phyloP scores from a whole-genome alignment of 2,329 filamentous ascomycete genomes.

The Diaporthe humulicola region DNA sequence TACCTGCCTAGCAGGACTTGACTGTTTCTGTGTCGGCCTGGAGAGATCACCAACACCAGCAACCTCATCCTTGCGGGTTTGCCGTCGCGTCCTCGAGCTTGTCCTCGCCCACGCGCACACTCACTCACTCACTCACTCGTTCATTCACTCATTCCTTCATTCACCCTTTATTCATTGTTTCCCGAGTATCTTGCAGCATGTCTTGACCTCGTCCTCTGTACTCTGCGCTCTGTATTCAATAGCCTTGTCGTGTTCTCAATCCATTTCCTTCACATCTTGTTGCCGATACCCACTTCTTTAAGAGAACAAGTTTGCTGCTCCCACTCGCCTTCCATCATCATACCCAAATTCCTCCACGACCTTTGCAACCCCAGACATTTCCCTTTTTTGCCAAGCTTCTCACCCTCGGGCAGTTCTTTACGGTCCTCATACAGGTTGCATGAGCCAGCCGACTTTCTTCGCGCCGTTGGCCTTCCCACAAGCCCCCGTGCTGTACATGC shows the following conservation, averaged over 20 bases:
- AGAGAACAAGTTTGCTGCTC: not conserved
- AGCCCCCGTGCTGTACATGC: not conserved
- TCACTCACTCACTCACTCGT: not conserved
- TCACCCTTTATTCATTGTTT: not conserved
- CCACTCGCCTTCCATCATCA: not conserved
- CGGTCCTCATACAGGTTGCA: not conserved
- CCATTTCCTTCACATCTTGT: not conserved
- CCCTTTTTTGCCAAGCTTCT: not conserved
- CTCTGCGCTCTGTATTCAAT: not conserved
- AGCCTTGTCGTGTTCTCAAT: not conserved
- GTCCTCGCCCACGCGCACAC: not conserved
- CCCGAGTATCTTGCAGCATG: not conserved
- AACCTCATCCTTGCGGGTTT: slow-evolving; percentile 1
- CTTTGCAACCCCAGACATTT: not conserved
- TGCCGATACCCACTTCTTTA: not conserved
- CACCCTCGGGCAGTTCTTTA: not conserved
- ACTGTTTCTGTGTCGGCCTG: slow-evolving; percentile 32
- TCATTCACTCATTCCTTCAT: not conserved
- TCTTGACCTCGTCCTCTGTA: not conserved
- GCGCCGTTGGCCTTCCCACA: not conserved
- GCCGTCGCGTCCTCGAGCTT: slow-evolving; percentile 23
- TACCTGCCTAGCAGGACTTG: slow-evolving; percentile 29
- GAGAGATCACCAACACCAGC: slow-evolving; percentile 7
- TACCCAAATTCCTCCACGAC: not conserved
- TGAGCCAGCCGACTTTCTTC: not conserved